Conservation (phyloP, 73 alveolate species). For the Loxodes magnus region DNA sequence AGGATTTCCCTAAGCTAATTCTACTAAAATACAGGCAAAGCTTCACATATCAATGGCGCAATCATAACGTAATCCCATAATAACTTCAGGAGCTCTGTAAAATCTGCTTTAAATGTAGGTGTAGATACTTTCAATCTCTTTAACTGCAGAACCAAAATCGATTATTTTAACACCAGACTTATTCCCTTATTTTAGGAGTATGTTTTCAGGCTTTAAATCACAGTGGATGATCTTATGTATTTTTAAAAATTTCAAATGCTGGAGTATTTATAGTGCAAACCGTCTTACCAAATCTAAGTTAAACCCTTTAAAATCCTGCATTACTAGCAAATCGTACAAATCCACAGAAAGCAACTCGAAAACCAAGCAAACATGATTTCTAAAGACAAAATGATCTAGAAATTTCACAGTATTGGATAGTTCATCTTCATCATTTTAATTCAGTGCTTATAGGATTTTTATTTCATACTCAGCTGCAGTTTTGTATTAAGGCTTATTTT, state of each 20-base stretch:
- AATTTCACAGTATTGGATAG: not conserved
- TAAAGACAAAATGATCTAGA: not conserved
- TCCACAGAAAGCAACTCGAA: not conserved
- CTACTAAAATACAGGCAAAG: conserved; percentile 54
- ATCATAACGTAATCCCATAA: conserved; percentile 42
- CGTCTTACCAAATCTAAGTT: not conserved
- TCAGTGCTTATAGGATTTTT: not conserved
- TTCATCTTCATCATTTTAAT: not conserved
- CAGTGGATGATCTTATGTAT: conserved; percentile 16
- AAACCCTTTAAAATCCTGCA: not conserved
- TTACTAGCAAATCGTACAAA: not conserved
- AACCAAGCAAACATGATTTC: not conserved
- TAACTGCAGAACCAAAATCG: conserved; percentile 23
- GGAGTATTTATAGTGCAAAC: not conserved
- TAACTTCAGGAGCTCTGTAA: conserved; percentile 69
- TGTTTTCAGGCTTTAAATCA: conserved; percentile 25
- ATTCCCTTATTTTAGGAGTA: not conserved
- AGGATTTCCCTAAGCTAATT: conserved; percentile 15
- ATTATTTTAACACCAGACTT: conserved; percentile 6
- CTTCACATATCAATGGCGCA: conserved; percentile 69
- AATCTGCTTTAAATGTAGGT: conserved; percentile 15
- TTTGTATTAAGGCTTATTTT: not conserved
- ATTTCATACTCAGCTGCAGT: not conserved
- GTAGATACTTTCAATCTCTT: conserved; percentile 1
- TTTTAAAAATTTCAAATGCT: not conserved